A percentile compares a stretch with the other conserved stretches of the same genome.
phyloP scores from a whole-genome alignment of 2,329 filamentous ascomycete species.

The Corniculantispora saksenae region DNA sequence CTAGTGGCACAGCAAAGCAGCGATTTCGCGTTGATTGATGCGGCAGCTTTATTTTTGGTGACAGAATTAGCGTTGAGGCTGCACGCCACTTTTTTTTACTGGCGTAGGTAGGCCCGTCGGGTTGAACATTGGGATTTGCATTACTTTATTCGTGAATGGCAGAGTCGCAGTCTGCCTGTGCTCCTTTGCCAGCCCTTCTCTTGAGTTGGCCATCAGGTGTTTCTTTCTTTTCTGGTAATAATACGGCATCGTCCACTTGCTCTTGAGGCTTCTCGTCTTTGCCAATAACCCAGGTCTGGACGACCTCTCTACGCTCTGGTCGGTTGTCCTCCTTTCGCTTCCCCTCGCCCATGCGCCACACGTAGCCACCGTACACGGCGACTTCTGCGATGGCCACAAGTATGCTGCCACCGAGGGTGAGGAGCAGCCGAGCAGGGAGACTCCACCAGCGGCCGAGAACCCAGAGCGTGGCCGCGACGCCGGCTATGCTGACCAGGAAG shows the following conservation, averaged over 20 bases:
- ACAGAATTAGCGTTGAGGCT: not conserved
- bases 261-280: conserved; percentile 33
- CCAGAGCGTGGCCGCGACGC: conserved; percentile 77
- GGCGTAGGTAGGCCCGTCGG: too few relatives aligned
- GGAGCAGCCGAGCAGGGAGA: conserved; percentile 66
- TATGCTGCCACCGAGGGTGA: conserved; percentile 70
- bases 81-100: not conserved
- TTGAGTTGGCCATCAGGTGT: conserved; percentile 4
- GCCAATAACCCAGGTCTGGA: conserved; percentile 70
- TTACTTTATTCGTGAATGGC: not conserved
- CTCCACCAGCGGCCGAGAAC: conserved; percentile 76
- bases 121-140: not conserved
- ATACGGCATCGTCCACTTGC: conserved; percentile 26
- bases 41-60: not conserved
- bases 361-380: conserved; percentile 73
- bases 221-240: conserved; percentile 28
- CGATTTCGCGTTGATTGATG: conserved; percentile 14
- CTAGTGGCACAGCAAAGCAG: not conserved
- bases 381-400: conserved; percentile 76
- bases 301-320: conserved; percentile 67
- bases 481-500: conserved; percentile 81
- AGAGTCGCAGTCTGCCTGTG: not conserved
- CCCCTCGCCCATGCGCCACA: conserved; percentile 69
- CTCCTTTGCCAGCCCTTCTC: not conserved
- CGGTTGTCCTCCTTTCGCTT: conserved; percentile 62